These are phyloP conservation scores for Austropuccinia psidii DNA, from an alignment of 1,284 basidiomycete species.

Conservation along the genomic window DNA sequence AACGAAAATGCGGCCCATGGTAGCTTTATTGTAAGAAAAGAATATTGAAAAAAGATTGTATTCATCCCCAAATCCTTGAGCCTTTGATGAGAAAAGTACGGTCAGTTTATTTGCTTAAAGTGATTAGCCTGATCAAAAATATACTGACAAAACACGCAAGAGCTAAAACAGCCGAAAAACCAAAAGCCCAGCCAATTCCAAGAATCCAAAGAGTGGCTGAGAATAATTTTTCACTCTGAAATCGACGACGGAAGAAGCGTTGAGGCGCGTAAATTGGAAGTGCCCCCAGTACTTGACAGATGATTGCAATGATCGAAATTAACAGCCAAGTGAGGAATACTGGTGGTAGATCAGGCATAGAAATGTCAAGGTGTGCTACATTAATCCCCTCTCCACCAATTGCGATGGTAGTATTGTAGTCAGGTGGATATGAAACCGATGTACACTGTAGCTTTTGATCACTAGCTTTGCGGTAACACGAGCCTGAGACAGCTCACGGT, in stretches of 20 bases:
- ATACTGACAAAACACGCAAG: constrained; percentile 33
- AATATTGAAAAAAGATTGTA: constrained; percentile 12
- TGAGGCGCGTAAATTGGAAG: constrained; percentile 5
- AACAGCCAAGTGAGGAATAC: constrained; percentile 21
- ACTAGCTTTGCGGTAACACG: constrained; percentile 10
- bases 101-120: background rate
- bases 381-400: constrained; percentile 5
- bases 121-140: background rate
- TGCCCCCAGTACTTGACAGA: constrained; percentile 8
- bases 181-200: constrained; percentile 29
- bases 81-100: background rate
- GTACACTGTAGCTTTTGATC: constrained; percentile 11
- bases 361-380: constrained; percentile 11
- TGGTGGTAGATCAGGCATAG: constrained; percentile 31
- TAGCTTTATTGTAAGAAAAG: constrained; percentile 8
- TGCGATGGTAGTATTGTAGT: constrained; percentile 25
- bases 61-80: constrained; percentile 20
- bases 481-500: background rate
- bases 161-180: constrained; percentile 28
- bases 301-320: constrained; percentile 2
- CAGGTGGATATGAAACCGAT: constrained; percentile 20
- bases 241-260: background rate
- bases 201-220: constrained; percentile 31
- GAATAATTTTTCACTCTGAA: constrained; percentile 18
- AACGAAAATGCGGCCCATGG: constrained; percentile 9